Percentiles rank a stretch among this genome's conserved stretches.
These are phyloP conservation scores for Fusarium mangiferae DNA, from an alignment of 2,329 filamentous ascomycete genomes.

Conservation along the genomic window DNA sequence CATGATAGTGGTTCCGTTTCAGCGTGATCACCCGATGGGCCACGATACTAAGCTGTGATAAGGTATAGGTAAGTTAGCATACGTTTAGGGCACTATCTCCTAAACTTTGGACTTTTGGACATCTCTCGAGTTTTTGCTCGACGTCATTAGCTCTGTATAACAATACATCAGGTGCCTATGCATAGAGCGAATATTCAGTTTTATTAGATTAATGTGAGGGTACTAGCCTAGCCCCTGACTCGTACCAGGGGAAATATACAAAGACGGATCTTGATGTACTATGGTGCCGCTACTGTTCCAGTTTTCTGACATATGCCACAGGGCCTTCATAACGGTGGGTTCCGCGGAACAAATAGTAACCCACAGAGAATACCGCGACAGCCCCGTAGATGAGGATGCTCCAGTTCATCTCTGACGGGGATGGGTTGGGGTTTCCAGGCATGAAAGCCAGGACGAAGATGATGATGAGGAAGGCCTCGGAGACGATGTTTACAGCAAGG, in stretches of 20 bases:
- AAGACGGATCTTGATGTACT: rapidly evolving
- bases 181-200: background rate
- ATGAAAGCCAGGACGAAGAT: conserved; percentile 38
- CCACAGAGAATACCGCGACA: conserved; percentile 11
- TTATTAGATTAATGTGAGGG: background rate
- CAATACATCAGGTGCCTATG: too few species aligned
- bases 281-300: background rate
- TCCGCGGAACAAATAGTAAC: conserved; percentile 31
- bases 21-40: too few species aligned
- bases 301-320: conserved; percentile 27
- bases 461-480: conserved; percentile 29
- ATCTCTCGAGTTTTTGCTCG: background rate
- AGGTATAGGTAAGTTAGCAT: too few species aligned
- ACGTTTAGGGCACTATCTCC: background rate
- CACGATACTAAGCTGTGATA: background rate
- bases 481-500: conserved; percentile 29
- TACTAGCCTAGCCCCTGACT: background rate
- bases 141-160: background rate
- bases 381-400: conserved; percentile 30
- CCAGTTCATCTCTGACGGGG: conserved; percentile 36
- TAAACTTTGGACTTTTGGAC: rapidly evolving
- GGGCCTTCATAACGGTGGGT: conserved; percentile 33
- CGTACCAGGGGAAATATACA: rapidly evolving
- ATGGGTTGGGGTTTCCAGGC: conserved; percentile 33
- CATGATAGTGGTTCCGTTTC: rapidly evolving